Conservation (phyloP, 495 filamentous ascomycete genomes). For the Melanomma pulvis-pyrius region DNA sequence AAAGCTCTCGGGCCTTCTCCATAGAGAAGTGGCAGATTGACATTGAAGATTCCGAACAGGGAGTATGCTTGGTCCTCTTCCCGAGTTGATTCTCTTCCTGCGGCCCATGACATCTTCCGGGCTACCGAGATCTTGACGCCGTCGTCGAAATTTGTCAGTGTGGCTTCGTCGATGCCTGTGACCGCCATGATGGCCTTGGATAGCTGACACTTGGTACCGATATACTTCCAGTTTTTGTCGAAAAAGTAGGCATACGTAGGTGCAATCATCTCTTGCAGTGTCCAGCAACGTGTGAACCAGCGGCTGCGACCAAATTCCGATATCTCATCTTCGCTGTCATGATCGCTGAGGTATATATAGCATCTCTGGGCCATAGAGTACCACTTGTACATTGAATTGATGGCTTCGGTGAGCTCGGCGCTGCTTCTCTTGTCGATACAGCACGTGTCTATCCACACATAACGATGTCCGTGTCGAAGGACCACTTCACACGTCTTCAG, state of each 20-base stretch:
- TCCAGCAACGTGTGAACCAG: slow-evolving; percentile 29
- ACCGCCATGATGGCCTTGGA: not conserved
- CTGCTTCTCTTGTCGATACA: slow-evolving; percentile 47
- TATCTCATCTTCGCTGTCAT: not conserved
- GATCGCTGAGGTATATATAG: slow-evolving; percentile 20
- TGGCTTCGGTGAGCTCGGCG: slow-evolving; percentile 47
- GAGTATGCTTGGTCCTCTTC: slow-evolving; percentile 30
- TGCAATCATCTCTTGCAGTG: slow-evolving; percentile 34
- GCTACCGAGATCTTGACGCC: not conserved
- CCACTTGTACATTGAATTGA: slow-evolving; percentile 46
- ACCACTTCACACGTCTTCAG: slow-evolving; percentile 24
- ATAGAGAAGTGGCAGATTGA: slow-evolving; percentile 30
- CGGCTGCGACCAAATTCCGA: slow-evolving; percentile 1
- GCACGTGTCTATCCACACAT: slow-evolving; percentile 52
- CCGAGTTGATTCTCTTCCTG: slow-evolving; percentile 9
- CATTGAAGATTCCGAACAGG: slow-evolving; percentile 27
- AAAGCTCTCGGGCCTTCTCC: slow-evolving; percentile 30
- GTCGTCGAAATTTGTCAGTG: not conserved
- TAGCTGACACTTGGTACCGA: slow-evolving; percentile 6
- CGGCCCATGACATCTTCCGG: slow-evolving; percentile 27
- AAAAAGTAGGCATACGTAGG: slow-evolving; percentile 7
- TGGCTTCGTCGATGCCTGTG: not conserved
- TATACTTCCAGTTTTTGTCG: not conserved
- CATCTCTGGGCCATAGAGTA: slow-evolving; percentile 13
- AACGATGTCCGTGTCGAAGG: slow-evolving; percentile 27